Percentiles rank a stretch among this genome's conserved stretches.
phyloP scores from a whole-genome alignment of 192 early-diverging fungal species.

The Geosiphon pyriformis region DNA sequence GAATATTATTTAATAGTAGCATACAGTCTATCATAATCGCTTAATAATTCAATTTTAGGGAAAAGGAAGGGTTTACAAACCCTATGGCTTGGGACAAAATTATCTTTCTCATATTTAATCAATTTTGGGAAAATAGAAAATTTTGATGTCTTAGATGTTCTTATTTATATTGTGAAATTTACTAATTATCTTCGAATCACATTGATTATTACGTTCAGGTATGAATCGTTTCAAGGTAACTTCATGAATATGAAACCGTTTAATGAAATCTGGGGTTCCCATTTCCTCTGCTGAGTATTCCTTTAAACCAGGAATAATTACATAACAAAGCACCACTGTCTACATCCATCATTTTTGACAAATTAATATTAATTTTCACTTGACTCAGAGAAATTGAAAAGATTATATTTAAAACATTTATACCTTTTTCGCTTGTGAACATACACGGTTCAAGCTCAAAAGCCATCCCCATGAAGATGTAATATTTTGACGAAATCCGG shows the following conservation, averaged over 20 bases:
- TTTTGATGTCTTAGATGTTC: too few relatives aligned
- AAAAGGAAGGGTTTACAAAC: too few relatives aligned
- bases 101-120: too few relatives aligned
- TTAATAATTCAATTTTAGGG: too few relatives aligned
- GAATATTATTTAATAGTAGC: too few relatives aligned
- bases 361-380: not conserved
- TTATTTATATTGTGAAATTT: too few relatives aligned
- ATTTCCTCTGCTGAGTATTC: conserved; percentile 16
- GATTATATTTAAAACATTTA: not conserved
- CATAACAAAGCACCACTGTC: conserved; percentile 43
- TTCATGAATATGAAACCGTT: conserved; percentile 27
- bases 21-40: too few relatives aligned
- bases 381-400: conserved; percentile 5
- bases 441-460: conserved; percentile 46
- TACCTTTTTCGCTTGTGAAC: conserved; percentile 56
- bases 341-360: too few relatives aligned
- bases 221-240: conserved; percentile 34
- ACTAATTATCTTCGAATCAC: too few relatives aligned
- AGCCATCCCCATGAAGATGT: conserved; percentile 44
- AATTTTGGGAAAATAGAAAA: too few relatives aligned
- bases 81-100: too few relatives aligned
- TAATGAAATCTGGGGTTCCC: conserved; percentile 21
- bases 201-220: too few relatives aligned
- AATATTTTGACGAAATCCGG: conserved; percentile 6
- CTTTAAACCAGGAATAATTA: conserved; percentile 30